phyloP scores from a whole-genome alignment of 495 filamentous ascomycete genomes.

The Lasiosphaeria hispida region DNA sequence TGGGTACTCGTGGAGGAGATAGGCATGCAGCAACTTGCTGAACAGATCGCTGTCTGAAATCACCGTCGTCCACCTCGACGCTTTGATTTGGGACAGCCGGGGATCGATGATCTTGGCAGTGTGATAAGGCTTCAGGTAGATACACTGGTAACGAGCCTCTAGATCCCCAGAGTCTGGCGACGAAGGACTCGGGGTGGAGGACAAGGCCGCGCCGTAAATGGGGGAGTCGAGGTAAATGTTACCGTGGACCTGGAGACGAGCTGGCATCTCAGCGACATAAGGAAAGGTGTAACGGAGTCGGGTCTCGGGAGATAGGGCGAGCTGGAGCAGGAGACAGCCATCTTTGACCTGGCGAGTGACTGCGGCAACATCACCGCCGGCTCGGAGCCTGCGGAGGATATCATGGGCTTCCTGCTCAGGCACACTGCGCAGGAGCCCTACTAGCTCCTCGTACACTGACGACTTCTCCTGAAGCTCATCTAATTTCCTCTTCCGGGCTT shows the following conservation, averaged over 20 bases:
- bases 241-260: conserved; percentile 20
- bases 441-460: conserved; percentile 27
- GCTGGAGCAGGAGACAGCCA: conserved; percentile 32
- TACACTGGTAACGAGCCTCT: background rate
- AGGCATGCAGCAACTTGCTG: conserved; percentile 23
- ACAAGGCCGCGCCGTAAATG: conserved; percentile 25
- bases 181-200: background rate
- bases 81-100: conserved; percentile 16
- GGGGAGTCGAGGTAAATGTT: conserved; percentile 31
- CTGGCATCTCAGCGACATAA: conserved; percentile 26
- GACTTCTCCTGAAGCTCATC: conserved; percentile 26
- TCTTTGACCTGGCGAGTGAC: conserved; percentile 31
- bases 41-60: conserved; percentile 27
- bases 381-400: conserved; percentile 28
- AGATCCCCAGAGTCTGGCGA: background rate
- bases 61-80: conserved; percentile 29
- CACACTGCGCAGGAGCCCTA: conserved; percentile 19
- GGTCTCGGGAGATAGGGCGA: conserved; percentile 27
- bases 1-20: conserved; percentile 27
- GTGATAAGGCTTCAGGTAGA: conserved; percentile 30
- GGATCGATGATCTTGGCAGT: conserved; percentile 28
- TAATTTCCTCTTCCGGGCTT: conserved; percentile 30
- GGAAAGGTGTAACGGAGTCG: conserved; percentile 34
- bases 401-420: conserved; percentile 23
- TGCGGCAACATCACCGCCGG: conserved; percentile 26